Evolutionary conservation across 2,329 filamentous ascomycete genomes (phyloP).

Genomic region (Amylocarpus encephaloides): DNA sequence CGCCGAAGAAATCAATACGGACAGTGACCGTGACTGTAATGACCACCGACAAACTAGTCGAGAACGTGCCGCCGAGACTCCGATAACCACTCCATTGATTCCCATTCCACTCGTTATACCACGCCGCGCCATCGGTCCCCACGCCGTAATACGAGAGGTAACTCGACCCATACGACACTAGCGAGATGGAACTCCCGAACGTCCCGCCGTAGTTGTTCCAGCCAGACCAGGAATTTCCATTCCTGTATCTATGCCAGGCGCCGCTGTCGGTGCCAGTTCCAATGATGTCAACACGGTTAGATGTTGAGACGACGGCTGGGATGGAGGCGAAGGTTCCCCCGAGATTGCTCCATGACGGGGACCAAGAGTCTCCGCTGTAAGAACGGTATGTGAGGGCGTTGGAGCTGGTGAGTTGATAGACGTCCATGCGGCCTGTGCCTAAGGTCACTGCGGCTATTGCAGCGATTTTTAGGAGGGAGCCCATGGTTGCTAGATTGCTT

Average conservation of each 20-base stretch:
- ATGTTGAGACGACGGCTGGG: background rate
- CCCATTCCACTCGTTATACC: background rate
- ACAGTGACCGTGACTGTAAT: background rate
- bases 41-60: background rate
- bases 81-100: background rate
- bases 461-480: background rate
- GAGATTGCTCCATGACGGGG: background rate
- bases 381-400: background rate
- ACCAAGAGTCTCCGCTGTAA: background rate
- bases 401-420: conserved; percentile 1
- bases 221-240: background rate
- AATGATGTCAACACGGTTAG: background rate
- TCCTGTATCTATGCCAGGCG: background rate
- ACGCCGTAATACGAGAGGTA: background rate
- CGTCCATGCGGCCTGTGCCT: background rate
- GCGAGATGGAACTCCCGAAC: background rate
- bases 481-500: background rate
- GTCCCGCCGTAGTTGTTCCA: background rate
- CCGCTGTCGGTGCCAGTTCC: background rate
- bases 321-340: background rate
- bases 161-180: background rate
- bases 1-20: conserved; percentile 1
- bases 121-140: background rate
- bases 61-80: background rate
- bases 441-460: background rate